Evolutionary conservation across 2,329 filamentous ascomycete genomes (phyloP), one percentile per base, ranked within the genome.

Genomic region (Fusarium sp.): DNA sequence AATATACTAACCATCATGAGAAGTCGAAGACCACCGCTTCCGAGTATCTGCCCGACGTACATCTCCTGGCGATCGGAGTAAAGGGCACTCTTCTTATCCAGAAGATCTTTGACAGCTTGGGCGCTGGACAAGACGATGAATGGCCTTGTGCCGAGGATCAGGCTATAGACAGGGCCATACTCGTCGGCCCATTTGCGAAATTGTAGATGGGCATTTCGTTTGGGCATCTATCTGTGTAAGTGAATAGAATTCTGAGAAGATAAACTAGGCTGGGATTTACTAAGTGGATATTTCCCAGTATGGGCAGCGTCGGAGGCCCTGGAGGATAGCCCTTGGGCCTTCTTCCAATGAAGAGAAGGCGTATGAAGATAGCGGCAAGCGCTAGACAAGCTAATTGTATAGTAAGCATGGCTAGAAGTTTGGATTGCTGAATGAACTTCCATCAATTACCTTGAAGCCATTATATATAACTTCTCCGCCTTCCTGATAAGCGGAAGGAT

Each of bases 61-160:
- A 58, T 58, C 26, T 58, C 50, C 11, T 58, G 55, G 1, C 55
- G 37, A n/a, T 58, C 55, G 2, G 55, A 58, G n/a, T 56, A 58
- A 10, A 58, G 4, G 1, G 30, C 18, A 6, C 55, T 58, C 15
- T 37, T 58, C 31, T 56, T 56, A 0, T 58, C 50, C 0, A 58
- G 31, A n/a, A 58, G 50, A 3, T 58, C 55, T 6, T 56, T 58
- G 37, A 58, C 55, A 30, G 50, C 50, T 6, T 58, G 50, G 1
- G 55, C 55, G 23, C 38, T 58, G 1, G 55, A 58, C 11, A 58
- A 18, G 8, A 58, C 50, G 5, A 58, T 56, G 37, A 58, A 56
- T 4, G 55, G 37, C 23, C 42, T 58, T 15, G 50, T 56, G 3
- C 55, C 55, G 0, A 56, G 31, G 7, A 58, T 58, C 13, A 58